These are phyloP conservation scores for Colletotrichum chrysophilum DNA, from an alignment of 2,329 filamentous ascomycete genomes.

Conservation along the genomic window DNA sequence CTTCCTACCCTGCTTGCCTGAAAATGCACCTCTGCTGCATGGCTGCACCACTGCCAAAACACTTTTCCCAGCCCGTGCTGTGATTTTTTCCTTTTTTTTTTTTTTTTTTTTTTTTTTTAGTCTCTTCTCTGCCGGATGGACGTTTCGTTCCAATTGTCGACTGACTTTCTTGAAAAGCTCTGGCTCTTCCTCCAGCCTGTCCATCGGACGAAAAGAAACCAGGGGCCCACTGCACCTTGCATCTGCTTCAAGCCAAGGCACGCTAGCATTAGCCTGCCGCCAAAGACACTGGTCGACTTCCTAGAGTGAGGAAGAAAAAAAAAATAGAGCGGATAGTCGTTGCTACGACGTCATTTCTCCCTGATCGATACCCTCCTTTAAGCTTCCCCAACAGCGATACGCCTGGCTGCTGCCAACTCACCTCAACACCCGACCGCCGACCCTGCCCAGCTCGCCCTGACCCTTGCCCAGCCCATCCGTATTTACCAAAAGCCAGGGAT, in stretches of 20 bases:
- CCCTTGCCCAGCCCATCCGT: not conserved
- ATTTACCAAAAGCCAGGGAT: not conserved
- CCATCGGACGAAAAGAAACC: not conserved
- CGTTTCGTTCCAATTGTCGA: not conserved
- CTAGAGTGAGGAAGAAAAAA: not conserved
- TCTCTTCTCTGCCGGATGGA: not conserved
- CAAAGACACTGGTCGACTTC: not conserved
- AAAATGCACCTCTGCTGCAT: not conserved
- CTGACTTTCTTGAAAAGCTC: not conserved
- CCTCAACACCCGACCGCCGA: not conserved
- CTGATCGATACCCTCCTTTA: slow-evolving; percentile 2
- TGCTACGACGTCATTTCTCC: slow-evolving; percentile 18
- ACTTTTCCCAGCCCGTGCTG: not conserved
- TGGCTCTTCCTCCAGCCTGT: not conserved
- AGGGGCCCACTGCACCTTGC: not conserved
- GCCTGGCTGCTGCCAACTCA: slow-evolving; percentile 4
- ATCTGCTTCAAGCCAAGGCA: not conserved
- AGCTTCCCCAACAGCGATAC: not conserved
- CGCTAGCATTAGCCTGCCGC: not conserved
- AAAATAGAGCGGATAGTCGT: not conserved
- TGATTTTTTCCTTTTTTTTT: not conserved
- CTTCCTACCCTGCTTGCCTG: not conserved
- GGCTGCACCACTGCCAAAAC: not conserved
- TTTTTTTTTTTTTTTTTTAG: not conserved
- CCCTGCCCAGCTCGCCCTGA: not conserved